These are phyloP conservation scores for Metschnikowia colocasiae DNA, from an alignment of 805 yeast species.

Conservation along the genomic window DNA sequence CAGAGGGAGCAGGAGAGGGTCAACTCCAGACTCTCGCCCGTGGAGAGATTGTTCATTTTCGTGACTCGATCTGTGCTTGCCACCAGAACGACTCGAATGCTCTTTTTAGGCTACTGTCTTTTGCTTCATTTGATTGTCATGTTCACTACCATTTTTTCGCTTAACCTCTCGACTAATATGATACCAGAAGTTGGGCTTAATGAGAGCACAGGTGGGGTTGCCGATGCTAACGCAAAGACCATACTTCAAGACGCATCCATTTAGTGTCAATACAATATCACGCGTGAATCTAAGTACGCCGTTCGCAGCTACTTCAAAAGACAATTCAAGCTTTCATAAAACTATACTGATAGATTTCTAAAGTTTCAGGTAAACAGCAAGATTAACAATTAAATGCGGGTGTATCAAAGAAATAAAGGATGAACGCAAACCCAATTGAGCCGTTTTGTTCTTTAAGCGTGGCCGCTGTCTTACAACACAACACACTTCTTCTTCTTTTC, in stretches of 20 bases:
- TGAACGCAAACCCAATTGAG: constrained; percentile 2
- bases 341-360: not conserved
- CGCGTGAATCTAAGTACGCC: not conserved
- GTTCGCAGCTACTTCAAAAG: not conserved
- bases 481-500: constrained; percentile 31
- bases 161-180: constrained; percentile 42
- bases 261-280: not conserved
- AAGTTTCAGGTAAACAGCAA: constrained; percentile 11
- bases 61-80: constrained; percentile 73
- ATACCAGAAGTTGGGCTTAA: constrained; percentile 46
- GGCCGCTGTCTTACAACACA: constrained; percentile 20
- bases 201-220: constrained; percentile 39
- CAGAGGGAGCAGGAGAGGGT: constrained; percentile 73
- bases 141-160: constrained; percentile 54
- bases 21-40: constrained; percentile 63
- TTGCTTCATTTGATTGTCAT: constrained; percentile 73
- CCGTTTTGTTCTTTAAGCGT: not conserved
- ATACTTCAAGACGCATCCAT: constrained; percentile 7
- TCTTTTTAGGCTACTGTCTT: constrained; percentile 69
- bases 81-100: constrained; percentile 64
- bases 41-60: constrained; percentile 73
- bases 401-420: constrained; percentile 14
- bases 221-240: constrained; percentile 14
- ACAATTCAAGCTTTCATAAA: constrained; percentile 5
- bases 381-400: constrained; percentile 19